Percentiles rank a stretch among this genome's conserved stretches.
These are phyloP conservation scores for Aspergillus melleus DNA, from an alignment of 2,329 filamentous ascomycete genomes.

Conservation along the genomic window DNA sequence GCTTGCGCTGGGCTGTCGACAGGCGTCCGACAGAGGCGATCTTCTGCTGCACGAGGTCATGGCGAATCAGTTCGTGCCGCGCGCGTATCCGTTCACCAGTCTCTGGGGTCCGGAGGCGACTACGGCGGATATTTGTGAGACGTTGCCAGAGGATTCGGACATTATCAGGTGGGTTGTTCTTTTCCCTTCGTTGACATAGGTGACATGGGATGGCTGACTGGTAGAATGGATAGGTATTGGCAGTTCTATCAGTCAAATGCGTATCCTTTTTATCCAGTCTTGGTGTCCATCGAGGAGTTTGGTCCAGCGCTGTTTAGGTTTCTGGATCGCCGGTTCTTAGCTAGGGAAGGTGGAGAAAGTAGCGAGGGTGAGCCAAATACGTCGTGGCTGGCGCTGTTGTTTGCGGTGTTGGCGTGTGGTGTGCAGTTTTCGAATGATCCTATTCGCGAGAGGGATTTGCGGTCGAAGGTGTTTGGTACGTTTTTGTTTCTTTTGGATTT, in stretches of 20 bases:
- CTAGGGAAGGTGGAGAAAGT: background rate
- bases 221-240: conserved; percentile 14
- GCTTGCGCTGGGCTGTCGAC: conserved; percentile 17
- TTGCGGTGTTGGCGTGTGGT: conserved; percentile 24
- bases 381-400: conserved; percentile 24
- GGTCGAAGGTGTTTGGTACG: conserved; percentile 26
- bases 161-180: conserved; percentile 19
- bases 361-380: conserved; percentile 6
- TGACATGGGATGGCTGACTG: background rate
- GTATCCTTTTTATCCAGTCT: conserved; percentile 22
- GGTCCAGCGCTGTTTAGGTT: conserved; percentile 17
- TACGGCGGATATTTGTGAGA: conserved; percentile 19
- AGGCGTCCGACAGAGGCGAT: conserved; percentile 7
- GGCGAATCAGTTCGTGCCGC: conserved; percentile 21
- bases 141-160: conserved; percentile 24
- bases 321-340: conserved; percentile 12
- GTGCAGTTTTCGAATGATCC: conserved; percentile 26
- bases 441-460: conserved; percentile 22
- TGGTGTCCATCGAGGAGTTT: conserved; percentile 17
- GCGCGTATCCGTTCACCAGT: conserved; percentile 25
- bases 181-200: background rate
- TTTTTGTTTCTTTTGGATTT: background rate
- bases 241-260: conserved; percentile 19
- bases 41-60: conserved; percentile 11
- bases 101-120: conserved; percentile 22